Evolutionary conservation across 768 basidiomycete genomes (phyloP).

Genomic region (Phylloporus arenicola): DNA sequence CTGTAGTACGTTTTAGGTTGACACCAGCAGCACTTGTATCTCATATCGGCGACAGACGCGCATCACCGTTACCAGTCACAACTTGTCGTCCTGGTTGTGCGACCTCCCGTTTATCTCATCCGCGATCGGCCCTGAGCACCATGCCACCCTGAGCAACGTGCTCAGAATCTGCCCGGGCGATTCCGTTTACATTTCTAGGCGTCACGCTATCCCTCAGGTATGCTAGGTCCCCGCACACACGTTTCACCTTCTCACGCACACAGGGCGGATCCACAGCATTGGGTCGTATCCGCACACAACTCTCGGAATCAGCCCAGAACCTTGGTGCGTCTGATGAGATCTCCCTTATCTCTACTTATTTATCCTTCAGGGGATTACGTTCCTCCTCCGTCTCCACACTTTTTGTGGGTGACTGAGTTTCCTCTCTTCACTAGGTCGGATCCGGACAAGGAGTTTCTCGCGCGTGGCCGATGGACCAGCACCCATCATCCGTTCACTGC

Average conservation of each 20-base stretch:
- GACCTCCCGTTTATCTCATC: constrained; percentile 30
- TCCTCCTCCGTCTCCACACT: constrained; percentile 61
- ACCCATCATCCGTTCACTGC: constrained; percentile 97
- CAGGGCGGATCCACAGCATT: constrained; percentile 86
- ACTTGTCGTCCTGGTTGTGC: constrained; percentile 43
- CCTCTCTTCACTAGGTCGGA: constrained; percentile 87
- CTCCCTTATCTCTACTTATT: constrained; percentile 5
- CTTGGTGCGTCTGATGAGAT: constrained; percentile 43
- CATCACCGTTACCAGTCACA: constrained; percentile 43
- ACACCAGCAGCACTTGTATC: neutral
- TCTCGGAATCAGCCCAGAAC: constrained; percentile 61
- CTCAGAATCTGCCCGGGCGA: constrained; percentile 46
- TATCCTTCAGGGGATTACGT: constrained; percentile 47
- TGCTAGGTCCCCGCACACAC: constrained; percentile 12
- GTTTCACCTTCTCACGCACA: constrained; percentile 17
- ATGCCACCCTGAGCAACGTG: constrained; percentile 33
- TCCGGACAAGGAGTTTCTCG: constrained; percentile 80
- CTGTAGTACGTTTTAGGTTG: constrained; percentile 20
- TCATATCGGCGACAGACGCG: constrained; percentile 39
- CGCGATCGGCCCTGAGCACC: constrained; percentile 22
- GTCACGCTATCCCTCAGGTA: constrained; percentile 51
- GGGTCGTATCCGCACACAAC: constrained; percentile 60
- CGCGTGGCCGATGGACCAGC: constrained; percentile 85
- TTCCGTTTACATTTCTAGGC: constrained; percentile 53
- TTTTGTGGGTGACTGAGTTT: constrained; percentile 95